Evolutionary conservation across 345 rosid species (phyloP).

Genomic region (Nephelium lappaceum): DNA sequence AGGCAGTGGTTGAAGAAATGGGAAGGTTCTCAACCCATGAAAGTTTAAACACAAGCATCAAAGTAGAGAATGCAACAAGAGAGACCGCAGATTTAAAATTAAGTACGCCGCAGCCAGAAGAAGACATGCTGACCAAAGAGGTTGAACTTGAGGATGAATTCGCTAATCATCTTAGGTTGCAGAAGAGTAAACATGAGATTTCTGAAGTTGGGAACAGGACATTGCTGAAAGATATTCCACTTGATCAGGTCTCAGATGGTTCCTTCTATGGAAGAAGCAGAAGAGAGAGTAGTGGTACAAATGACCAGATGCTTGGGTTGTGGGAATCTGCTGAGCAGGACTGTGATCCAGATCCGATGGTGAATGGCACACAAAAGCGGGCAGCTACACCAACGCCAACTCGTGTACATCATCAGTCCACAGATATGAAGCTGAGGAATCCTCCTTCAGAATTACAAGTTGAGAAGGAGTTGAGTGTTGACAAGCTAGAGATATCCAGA

Average conservation of each 20-base stretch:
- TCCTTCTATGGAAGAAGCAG: slow-evolving; percentile 50
- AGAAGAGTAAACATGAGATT: slow-evolving; percentile 43
- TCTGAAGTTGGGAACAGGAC: slow-evolving; percentile 39
- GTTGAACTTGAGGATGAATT: slow-evolving; percentile 33
- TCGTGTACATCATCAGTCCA: slow-evolving; percentile 15
- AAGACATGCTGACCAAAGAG: slow-evolving; percentile 31
- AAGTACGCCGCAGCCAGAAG: slow-evolving; percentile 25
- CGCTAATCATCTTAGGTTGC: slow-evolving; percentile 34
- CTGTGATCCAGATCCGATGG: slow-evolving; percentile 19
- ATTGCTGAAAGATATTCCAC: slow-evolving; percentile 63
- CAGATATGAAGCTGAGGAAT: slow-evolving; percentile 22
- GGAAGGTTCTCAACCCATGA: slow-evolving; percentile 40
- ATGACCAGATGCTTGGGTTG: slow-evolving; percentile 52
- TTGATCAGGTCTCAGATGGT: slow-evolving; percentile 70
- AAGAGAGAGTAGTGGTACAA: slow-evolving; percentile 36
- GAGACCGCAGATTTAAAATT: slow-evolving; percentile 26
- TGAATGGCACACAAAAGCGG: slow-evolving; percentile 19
- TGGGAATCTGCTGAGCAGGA: slow-evolving; percentile 60
- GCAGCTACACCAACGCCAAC: slow-evolving; percentile 20
- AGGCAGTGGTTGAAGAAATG: slow-evolving; percentile 58
- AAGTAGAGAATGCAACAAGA: slow-evolving; percentile 19
- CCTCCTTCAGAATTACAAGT: slow-evolving; percentile 54
- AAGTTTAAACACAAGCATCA: slow-evolving; percentile 14
- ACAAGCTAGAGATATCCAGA: slow-evolving; percentile 63
- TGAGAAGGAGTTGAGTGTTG: slow-evolving; percentile 70